Evolutionary conservation across 1,284 basidiomycete genomes (phyloP), one percentile per base, ranked within the genome.

Genomic region (Anthracocystis walkeri): DNA sequence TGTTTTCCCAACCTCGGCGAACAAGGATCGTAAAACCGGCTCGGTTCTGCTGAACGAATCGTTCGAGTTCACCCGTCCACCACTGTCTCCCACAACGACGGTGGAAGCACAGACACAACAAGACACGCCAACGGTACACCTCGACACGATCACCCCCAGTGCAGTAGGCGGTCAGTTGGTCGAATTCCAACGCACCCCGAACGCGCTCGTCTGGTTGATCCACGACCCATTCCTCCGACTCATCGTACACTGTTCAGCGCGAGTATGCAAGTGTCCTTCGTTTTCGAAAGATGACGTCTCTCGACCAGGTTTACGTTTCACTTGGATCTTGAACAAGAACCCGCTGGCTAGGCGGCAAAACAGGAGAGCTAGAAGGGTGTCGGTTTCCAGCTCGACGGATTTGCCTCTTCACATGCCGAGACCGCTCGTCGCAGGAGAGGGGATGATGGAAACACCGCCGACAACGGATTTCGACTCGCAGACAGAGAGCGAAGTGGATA

Each of bases 311-410:
- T 38, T 48, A n/a, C 18, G 57, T 2, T 68, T 57, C 38, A 84
- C 81, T 1, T 84, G 81, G 79, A 78, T 84, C 11, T 55, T 84
- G 11, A 80, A 83, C 44, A 61, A 64, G 0, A 79, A 80, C 20
- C 80, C 82, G 0, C 45, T 75, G 14, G 57, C 77, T 7, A 60
- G 78, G 12, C 51, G 77, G 2, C 35, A 38, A 6, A n/a, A 12
- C 0, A 62, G 72, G 5, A 31, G 65, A 7, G 71, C 65, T 6
- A 48, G 75, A 11, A 45, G 73, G 12, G 73, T 65, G 2, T 53
- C 46, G 8, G 67, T 75, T 3, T 51, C 53, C 1, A 70, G 63
- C 44, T 58, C 50, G 0, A 41, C 35, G 14, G 35, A 38, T 38
- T 14, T 6, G 35, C 35, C 35, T 2, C 35, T 38, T 4, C 8